A percentile compares a stretch with the other conserved stretches of the same genome.
Evolutionary conservation across 139 green algal species (phyloP).

Genomic region (Dunaliella sp.): DNA sequence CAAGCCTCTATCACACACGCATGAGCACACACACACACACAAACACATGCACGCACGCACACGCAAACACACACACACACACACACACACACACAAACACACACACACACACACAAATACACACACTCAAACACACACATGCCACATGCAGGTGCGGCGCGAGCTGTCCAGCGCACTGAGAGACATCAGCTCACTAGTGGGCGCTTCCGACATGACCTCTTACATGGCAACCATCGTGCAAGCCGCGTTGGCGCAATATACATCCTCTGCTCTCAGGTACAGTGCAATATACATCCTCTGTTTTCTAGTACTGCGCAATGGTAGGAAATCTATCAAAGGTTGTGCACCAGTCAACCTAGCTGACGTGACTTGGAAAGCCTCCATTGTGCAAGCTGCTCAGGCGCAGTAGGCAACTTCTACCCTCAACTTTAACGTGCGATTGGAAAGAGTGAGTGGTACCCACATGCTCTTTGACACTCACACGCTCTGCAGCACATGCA

Average conservation of each 20-base stretch:
- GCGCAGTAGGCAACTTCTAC: too few relatives aligned
- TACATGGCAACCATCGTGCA: constrained; percentile 38
- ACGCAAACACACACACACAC: neutral
- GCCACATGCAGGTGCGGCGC: constrained; percentile 47
- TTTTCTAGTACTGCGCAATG: neutral
- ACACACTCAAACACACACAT: neutral
- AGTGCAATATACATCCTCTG: neutral
- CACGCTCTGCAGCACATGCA: too few relatives aligned
- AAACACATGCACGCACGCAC: neutral
- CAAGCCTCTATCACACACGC: too few relatives aligned
- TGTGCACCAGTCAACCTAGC: too few relatives aligned
- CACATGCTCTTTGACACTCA: too few relatives aligned
- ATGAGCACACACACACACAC: too few relatives aligned
- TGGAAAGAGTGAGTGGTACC: too few relatives aligned
- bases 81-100: constrained; percentile 5
- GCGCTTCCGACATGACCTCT: constrained; percentile 22
- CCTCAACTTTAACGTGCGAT: neutral
- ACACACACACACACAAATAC: neutral
- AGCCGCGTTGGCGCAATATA: constrained; percentile 12
- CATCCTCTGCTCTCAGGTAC: neutral
- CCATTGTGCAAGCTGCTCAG: too few relatives aligned
- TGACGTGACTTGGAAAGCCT: too few relatives aligned
- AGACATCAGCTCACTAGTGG: constrained; percentile 45
- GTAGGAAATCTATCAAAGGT: too few relatives aligned
- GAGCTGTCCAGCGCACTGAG: constrained; percentile 53